Conservation (phyloP, 2,329 filamentous ascomycete species). For the Graphium sp. region DNA sequence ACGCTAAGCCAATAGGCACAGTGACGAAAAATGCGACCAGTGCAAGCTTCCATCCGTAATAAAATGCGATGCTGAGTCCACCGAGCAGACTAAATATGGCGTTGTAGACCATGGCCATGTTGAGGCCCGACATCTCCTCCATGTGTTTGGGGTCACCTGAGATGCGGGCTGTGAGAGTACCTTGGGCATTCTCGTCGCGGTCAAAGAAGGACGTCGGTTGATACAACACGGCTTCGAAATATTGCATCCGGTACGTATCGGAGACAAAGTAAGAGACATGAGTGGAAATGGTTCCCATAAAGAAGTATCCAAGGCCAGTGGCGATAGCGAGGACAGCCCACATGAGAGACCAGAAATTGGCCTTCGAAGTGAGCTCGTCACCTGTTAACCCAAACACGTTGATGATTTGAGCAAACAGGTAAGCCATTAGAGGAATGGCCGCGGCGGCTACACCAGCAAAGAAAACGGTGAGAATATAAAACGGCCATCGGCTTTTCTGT, state of each 20-base stretch:
- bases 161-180: slow-evolving; percentile 39
- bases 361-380: slow-evolving; percentile 12
- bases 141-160: slow-evolving; percentile 40
- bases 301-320: slow-evolving; percentile 34
- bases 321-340: slow-evolving; percentile 41
- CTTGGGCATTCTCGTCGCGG: slow-evolving; percentile 38
- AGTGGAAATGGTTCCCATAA: slow-evolving; percentile 24
- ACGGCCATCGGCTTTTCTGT: slow-evolving; percentile 30
- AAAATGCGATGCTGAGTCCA: slow-evolving; percentile 48
- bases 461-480: slow-evolving; percentile 31
- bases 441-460: slow-evolving; percentile 25
- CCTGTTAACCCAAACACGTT: slow-evolving; percentile 24
- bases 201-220: slow-evolving; percentile 47
- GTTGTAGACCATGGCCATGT: slow-evolving; percentile 40
- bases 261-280: slow-evolving; percentile 29
- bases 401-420: slow-evolving; percentile 36
- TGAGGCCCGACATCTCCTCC: slow-evolving; percentile 44
- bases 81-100: slow-evolving; percentile 50
- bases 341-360: slow-evolving; percentile 46
- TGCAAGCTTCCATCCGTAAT: slow-evolving; percentile 63
- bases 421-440: slow-evolving; percentile 32
- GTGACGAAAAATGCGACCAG: slow-evolving; percentile 49
- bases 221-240: slow-evolving; percentile 41
- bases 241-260: slow-evolving; percentile 38
- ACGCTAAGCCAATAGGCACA: slow-evolving; percentile 27